Base-by-base conservation (phyloP, 306 rosid genomes). In the Biancaea sappan region DNA sequence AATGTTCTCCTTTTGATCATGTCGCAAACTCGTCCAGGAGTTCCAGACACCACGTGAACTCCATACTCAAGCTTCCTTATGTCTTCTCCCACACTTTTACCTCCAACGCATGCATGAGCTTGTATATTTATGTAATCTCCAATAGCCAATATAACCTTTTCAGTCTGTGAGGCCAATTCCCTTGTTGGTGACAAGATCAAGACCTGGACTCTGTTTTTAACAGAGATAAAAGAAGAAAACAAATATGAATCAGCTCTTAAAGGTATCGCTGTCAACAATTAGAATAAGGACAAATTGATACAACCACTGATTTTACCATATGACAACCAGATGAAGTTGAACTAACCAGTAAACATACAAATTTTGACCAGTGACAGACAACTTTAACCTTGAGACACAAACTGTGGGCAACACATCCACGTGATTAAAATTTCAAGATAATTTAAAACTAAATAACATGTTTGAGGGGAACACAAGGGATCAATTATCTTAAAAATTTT, bases 1-100 rank as follows among this genome's bases (percentile, higher is more conserved):
- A 95, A 73, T 1, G 97, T 92, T 81, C 99, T 92, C 86, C 99
- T 90, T 71, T 95, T 95, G 62, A 95, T 95, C 99, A 95, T 95
- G 79, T 95, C 99, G 79, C 97, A 92, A 14, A 92, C 99, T 73
- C 99, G 86, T 3, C 99, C 99, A 46, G 99, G 99, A 70, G 99
- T 95, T 79, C 99, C 99, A 59, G 99, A 95, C 43, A 95, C 99
- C 46, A 92, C 96, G 67, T 95, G 99, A 77, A 95, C 99, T 71
- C 99, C 99, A 71, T 90, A 74, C 82, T 95, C 99, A 2, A 95
- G 91, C 84, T 95, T 91, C 78, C 99, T 82, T 19, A 95, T 92
- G 77, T 95, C 99, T 79, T 95, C 98, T 21, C 98, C 93, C 16
- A 95, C 96, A 57, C 99, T 95, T 83, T 90, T 92, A 54, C 99